Evolutionary conservation across 2,329 filamentous ascomycete genomes (phyloP).

Genomic region (Dothistroma pini): DNA sequence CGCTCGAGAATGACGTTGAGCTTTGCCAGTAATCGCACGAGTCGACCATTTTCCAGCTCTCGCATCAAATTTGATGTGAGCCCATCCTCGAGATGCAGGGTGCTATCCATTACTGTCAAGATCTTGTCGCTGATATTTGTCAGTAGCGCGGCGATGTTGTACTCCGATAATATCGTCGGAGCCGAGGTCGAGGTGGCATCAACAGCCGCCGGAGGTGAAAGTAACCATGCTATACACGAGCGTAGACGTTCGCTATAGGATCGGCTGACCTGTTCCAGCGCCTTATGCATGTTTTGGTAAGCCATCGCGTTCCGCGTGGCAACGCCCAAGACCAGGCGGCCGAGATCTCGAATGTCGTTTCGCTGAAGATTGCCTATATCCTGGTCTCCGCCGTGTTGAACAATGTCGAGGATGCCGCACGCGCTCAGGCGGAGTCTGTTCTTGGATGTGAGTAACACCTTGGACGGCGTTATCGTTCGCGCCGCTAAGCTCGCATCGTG

Average conservation of each 20-base stretch:
- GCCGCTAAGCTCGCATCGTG: constrained; percentile 79
- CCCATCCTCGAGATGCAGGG: constrained; percentile 74
- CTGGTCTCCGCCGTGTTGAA: constrained; percentile 70
- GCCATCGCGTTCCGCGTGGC: constrained; percentile 53
- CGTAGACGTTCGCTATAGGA: constrained; percentile 75
- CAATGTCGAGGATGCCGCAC: constrained; percentile 84
- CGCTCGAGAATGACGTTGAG: constrained; percentile 86
- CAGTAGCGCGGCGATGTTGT: constrained; percentile 76
- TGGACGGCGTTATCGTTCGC: constrained; percentile 78
- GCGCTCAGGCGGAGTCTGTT: constrained; percentile 84
- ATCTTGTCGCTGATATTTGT: constrained; percentile 74
- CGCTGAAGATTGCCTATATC: constrained; percentile 74
- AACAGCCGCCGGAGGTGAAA: constrained; percentile 54
- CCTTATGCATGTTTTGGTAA: constrained; percentile 58
- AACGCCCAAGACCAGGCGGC: constrained; percentile 76
- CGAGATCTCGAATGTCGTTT: constrained; percentile 82
- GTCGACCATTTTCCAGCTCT: constrained; percentile 85
- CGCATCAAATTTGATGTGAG: constrained; percentile 67
- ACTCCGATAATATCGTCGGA: constrained; percentile 40
- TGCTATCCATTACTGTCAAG: constrained; percentile 69
- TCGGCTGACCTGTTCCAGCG: constrained; percentile 71
- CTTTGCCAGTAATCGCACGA: constrained; percentile 78
- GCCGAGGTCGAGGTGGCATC: constrained; percentile 8
- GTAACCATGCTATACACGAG: constrained; percentile 76
- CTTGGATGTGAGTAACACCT: constrained; percentile 85